Evolutionary conservation across 108 stramenopile genomes (phyloP).

Genomic region (Nitzschia putrida): DNA sequence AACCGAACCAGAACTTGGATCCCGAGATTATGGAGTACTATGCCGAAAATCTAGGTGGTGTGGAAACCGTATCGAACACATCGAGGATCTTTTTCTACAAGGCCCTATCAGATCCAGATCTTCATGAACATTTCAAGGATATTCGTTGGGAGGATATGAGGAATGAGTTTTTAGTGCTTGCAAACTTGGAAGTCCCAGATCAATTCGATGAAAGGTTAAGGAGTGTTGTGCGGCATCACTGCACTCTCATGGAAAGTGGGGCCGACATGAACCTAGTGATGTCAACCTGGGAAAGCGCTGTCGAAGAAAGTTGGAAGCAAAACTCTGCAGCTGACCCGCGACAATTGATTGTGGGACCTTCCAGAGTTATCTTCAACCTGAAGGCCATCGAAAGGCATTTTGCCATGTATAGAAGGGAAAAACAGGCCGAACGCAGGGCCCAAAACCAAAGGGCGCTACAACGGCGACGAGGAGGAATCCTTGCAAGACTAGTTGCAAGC

Average conservation of each 20-base stretch:
- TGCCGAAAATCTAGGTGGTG: constrained; percentile 15
- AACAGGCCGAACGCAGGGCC: background rate
- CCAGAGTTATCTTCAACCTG: constrained; percentile 17
- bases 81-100: constrained; percentile 13
- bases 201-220: constrained; percentile 5
- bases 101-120: constrained; percentile 6
- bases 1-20: constrained; percentile 5
- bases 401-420: constrained; percentile 10
- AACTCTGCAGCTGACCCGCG: constrained; percentile 1
- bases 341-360: constrained; percentile 18
- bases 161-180: constrained; percentile 15
- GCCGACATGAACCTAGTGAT: constrained; percentile 11
- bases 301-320: constrained; percentile 15
- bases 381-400: constrained; percentile 17
- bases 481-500: too few relatives aligned
- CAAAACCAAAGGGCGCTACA: too few relatives aligned
- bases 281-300: constrained; percentile 8
- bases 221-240: constrained; percentile 11
- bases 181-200: constrained; percentile 16
- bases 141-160: constrained; percentile 20
- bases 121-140: constrained; percentile 3
- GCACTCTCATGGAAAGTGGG: constrained; percentile 8
- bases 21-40: constrained; percentile 7
- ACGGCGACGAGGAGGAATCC: too few relatives aligned
- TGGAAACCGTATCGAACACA: constrained; percentile 8